Evolutionary conservation across 257 asterid genomes (phyloP).

Genomic region (Oldenlandia corymbosa): DNA sequence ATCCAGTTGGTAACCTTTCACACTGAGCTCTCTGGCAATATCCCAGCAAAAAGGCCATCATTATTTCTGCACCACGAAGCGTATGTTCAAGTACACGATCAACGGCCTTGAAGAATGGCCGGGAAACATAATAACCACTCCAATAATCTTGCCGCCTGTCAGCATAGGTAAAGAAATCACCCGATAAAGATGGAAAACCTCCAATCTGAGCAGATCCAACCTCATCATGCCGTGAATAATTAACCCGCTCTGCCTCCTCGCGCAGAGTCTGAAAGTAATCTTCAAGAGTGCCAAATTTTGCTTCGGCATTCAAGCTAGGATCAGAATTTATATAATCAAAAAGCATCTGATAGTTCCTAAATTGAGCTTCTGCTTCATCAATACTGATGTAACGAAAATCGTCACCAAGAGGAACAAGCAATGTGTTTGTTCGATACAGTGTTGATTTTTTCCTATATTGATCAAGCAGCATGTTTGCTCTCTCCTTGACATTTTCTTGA

Average conservation of each 20-base stretch:
- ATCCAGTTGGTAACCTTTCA: constrained; percentile 78
- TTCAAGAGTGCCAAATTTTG: constrained; percentile 86
- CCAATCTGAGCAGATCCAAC: constrained; percentile 79
- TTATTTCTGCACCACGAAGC: constrained; percentile 88
- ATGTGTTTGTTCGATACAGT: constrained; percentile 92
- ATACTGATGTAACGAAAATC: constrained; percentile 93
- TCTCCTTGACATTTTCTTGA: constrained; percentile 87
- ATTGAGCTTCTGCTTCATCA: constrained; percentile 99
- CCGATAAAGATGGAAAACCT: constrained; percentile 91
- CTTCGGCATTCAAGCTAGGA: constrained; percentile 86
- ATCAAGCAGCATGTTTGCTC: constrained; percentile 74
- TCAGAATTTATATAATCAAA: constrained; percentile 89
- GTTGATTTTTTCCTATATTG: constrained; percentile 89
- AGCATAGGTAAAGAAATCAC: constrained; percentile 93
- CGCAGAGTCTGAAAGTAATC: constrained; percentile 78
- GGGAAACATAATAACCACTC: constrained; percentile 98
- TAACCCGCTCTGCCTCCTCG: constrained; percentile 78
- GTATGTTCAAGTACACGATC: constrained; percentile 94
- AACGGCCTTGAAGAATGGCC: constrained; percentile 98
- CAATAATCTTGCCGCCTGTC: constrained; percentile 94
- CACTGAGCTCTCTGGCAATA: constrained; percentile 81
- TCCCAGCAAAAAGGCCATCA: constrained; percentile 88
- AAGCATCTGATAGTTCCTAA: constrained; percentile 80
- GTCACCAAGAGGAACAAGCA: constrained; percentile 94
- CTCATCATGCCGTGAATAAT: constrained; percentile 65